Evolutionary conservation across 805 yeast species (phyloP), one percentile per base, ranked within the genome.

Genomic region (Candida tibetensis): DNA sequence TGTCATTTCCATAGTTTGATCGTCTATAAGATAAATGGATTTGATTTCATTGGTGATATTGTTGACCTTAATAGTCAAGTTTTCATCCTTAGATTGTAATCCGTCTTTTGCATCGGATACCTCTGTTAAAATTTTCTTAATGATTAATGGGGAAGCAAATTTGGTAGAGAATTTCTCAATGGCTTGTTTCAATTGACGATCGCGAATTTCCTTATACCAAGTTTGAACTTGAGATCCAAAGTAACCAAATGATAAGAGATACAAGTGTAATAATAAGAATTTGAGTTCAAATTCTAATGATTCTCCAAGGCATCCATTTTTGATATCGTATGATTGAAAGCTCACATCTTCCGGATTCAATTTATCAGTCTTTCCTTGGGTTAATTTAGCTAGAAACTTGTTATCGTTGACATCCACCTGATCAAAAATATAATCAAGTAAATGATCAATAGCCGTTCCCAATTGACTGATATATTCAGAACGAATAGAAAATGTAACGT

Each of bases 1-100:
- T 0, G 80, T 74, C 66, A 95, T 76, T 50, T 86, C 95, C 74
- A 90, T 72, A 17, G 76, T 77, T 52, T 89, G 95, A 39, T 90
- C 97, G 58, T 90, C 98, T 40, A 90, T 85, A 32, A 79, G 67
- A 57, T 85, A 89, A 1, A 73, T 65, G 1, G 88, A 82, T 45
- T 74, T 81, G 42, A 90, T 77, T 55, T 88, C 96, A 46, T 78
- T 76, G 2, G 78, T 66, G 3, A 71, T 66, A 37, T 66, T 70
- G 53, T 81, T 82, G 22, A 87, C 70, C 55, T 77, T 82, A 34
- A 88, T 74, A 1, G 74, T 71, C 58, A 78, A 69, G 21, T 71
- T 72, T 12, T 69, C 72, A 38, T 71, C 77, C 16, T 39, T 51
- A 14, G 42, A 47, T 21, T 53, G 52, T 17, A 64, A 46, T 35